Base-by-base conservation (phyloP, 306 rosid species). In the Medicago lupulina region DNA sequence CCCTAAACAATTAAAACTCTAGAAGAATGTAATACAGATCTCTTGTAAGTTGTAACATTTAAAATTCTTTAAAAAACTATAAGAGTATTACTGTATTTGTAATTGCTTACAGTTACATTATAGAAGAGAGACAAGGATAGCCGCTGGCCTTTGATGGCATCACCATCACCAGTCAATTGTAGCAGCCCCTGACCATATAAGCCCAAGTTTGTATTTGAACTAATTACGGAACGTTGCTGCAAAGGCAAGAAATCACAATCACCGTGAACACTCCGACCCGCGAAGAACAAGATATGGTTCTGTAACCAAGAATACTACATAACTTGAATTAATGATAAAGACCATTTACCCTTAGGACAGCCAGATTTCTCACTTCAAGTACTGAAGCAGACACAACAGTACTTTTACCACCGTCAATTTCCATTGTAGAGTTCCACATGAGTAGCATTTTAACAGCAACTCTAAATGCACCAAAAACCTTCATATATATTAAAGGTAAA, bases 401-500 rank as follows among this genome's bases (percentile, higher is more conserved):
- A 83, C 87, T 87, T 83, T 83, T 89, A 57, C 97, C 95, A 44
- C 97, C 97, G 44, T 92, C 95, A 74, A 95, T 89, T 88, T 86
- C 87, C 67, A 95, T 90, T 70, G 77, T 79, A 78, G 98, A 87
- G 84, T 92, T 87, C 98, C 97, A 87, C 98, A 95, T 95, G 61
- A 95, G 96, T 85, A 95, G 74, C 97, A 95, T 90, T 87, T 95
- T 95, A 81, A 95, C 91, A 79, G 92, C 71, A 81, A 95, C 97
- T 92, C 98, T 87, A 85, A 95, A 89, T 70, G 98, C 98, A 77
- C 98, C 98, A 85, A 82, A 95, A 79, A 95, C 98, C 98, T 95
- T 84, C 89, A 92, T 51, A 61, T 55, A 61, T 71, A 80, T 63
- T 78, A 68, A 71, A 70, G 47, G 49, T 5, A 74, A 70, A 38